Conservation (phyloP, 495 filamentous ascomycete species). For the Durotheca rogersii region DNA sequence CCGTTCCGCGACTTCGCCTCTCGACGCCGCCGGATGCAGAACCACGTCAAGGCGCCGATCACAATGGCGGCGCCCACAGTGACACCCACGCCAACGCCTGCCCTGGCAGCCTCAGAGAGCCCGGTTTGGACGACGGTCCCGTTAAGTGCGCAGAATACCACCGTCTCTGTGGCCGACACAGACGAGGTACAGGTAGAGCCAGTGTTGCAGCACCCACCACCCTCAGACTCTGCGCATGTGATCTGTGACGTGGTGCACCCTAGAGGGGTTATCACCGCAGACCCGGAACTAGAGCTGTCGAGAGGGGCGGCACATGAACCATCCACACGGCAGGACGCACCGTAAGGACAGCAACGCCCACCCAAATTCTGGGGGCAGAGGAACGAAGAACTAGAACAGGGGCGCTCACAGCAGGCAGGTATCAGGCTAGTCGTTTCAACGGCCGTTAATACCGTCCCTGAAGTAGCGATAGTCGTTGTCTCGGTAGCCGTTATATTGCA, state of each 20-base stretch:
- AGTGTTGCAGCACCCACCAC: conserved; percentile 72
- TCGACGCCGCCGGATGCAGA: conserved; percentile 37
- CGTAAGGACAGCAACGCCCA: conserved; percentile 48
- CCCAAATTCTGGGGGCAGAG: conserved; percentile 44
- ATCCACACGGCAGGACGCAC: conserved; percentile 34
- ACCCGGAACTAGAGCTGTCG: conserved; percentile 11
- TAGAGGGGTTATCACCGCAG: conserved; percentile 36
- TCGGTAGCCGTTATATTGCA: conserved; percentile 31
- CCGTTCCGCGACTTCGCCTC: conserved; percentile 11
- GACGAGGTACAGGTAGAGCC: conserved; percentile 65
- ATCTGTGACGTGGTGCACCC: conserved; percentile 74
- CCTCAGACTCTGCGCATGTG: conserved; percentile 63
- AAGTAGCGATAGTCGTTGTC: conserved; percentile 24
- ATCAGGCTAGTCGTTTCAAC: not conserved
- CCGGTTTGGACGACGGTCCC: conserved; percentile 11
- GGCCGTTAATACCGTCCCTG: conserved; percentile 17
- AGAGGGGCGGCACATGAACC: conserved; percentile 26
- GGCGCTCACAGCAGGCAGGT: conserved; percentile 42
- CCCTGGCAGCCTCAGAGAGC: conserved; percentile 42
- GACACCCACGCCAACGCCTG: conserved; percentile 47
- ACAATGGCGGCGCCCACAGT: conserved; percentile 40
- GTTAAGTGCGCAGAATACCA: conserved; percentile 29
- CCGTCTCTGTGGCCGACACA: conserved; percentile 49
- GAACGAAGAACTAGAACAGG: conserved; percentile 41
- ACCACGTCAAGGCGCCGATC: conserved; percentile 41